Evolutionary conservation across 805 yeast species (phyloP).

Genomic region (Isabelozyma pseudorhagii): DNA sequence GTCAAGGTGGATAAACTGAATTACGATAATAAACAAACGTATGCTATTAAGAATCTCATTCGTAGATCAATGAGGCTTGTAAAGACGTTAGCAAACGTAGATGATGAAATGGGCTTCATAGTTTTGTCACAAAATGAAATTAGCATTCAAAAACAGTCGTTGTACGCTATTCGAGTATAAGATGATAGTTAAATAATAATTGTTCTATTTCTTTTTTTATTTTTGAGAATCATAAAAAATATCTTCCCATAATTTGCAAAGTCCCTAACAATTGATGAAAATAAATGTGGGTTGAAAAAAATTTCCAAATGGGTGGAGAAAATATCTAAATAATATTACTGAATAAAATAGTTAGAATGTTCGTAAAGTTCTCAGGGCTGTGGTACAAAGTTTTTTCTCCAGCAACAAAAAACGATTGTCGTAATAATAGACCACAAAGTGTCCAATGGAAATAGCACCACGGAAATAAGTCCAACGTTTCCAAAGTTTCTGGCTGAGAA

Average conservation of each 20-base stretch:
- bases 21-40: conserved; percentile 1
- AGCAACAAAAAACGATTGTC: not conserved
- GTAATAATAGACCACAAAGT: not conserved
- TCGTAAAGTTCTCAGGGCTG: not conserved
- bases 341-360: not conserved
- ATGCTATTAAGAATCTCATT: not conserved
- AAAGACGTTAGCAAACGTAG: not conserved
- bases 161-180: too few species aligned
- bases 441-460: not conserved
- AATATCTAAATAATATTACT: not conserved
- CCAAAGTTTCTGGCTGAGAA: too few species aligned
- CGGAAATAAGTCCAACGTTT: too few species aligned
- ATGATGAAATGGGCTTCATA: not conserved
- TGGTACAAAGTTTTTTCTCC: not conserved
- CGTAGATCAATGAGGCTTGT: too few species aligned
- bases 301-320: not conserved
- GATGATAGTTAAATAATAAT: not conserved
- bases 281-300: not conserved
- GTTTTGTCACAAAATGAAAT: too few species aligned
- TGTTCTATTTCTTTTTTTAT: not conserved
- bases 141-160: too few species aligned
- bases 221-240: too few species aligned
- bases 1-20: conserved; percentile 48
- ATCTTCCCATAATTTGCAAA: not conserved
- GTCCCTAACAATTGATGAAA: not conserved